phyloP scores from a whole-genome alignment of 1,284 basidiomycete genomes.

The Fomes fomentarius region DNA sequence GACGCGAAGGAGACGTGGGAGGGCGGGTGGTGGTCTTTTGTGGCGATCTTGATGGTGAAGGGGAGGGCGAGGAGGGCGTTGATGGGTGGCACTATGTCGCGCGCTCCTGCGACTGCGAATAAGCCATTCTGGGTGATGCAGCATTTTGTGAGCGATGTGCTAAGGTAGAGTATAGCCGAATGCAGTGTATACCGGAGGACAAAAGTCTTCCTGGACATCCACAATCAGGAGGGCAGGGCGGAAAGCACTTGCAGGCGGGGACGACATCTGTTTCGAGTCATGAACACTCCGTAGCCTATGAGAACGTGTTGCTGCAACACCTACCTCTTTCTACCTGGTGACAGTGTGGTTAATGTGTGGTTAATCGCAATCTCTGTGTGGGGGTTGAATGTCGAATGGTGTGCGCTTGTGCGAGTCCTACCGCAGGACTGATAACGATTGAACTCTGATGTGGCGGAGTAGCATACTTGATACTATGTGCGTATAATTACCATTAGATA shows the following conservation, averaged over 20 bases:
- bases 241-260: slow-evolving; percentile 10
- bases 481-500: neutral
- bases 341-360: too few relatives aligned
- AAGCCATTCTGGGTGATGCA: slow-evolving; percentile 42
- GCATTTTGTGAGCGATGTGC: too few relatives aligned
- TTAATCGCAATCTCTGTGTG: too few relatives aligned
- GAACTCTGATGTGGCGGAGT: too few relatives aligned
- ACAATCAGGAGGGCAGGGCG: slow-evolving; percentile 52
- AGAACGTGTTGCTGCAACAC: neutral
- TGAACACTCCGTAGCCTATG: neutral
- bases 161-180: neutral
- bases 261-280: slow-evolving; percentile 7
- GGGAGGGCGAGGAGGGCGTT: slow-evolving; percentile 46
- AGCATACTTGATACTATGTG: neutral
- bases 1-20: slow-evolving; percentile 68
- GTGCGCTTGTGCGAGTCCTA: too few relatives aligned
- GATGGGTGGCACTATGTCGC: slow-evolving; percentile 48
- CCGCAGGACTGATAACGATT: too few relatives aligned
- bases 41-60: slow-evolving; percentile 45
- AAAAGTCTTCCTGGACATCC: slow-evolving; percentile 69
- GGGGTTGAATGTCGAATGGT: too few relatives aligned
- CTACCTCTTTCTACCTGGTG: too few relatives aligned
- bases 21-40: slow-evolving; percentile 58
- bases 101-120: slow-evolving; percentile 53
- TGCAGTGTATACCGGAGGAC: slow-evolving; percentile 47